These are phyloP conservation scores for Aspergillus terreus DNA, from an alignment of 2,329 filamentous ascomycete species.

Conservation along the genomic window DNA sequence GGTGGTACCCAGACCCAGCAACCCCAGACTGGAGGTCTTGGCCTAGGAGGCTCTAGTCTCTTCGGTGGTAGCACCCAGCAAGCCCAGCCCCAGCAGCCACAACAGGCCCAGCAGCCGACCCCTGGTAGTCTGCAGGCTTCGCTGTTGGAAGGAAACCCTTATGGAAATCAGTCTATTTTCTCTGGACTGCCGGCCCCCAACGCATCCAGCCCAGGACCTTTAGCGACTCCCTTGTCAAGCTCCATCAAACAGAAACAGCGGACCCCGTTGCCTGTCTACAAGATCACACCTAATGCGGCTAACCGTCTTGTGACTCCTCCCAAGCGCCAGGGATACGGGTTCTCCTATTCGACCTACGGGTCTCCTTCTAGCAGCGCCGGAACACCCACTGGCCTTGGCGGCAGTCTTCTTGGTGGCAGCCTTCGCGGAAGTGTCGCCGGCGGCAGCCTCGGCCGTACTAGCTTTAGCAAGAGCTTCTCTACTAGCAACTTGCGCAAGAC, in stretches of 20 bases:
- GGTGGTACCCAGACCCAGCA: constrained; percentile 43
- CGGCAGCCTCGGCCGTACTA: constrained; percentile 60
- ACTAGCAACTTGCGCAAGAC: constrained; percentile 79
- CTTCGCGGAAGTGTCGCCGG: constrained; percentile 34
- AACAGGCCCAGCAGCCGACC: constrained; percentile 42
- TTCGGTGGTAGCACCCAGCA: constrained; percentile 55
- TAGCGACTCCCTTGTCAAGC: constrained; percentile 82
- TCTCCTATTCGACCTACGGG: constrained; percentile 88
- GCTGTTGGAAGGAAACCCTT: constrained; percentile 79
- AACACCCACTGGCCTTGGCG: constrained; percentile 64
- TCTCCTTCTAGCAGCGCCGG: constrained; percentile 69
- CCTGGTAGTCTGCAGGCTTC: constrained; percentile 65
- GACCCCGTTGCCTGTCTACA: constrained; percentile 80
- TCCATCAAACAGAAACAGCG: constrained; percentile 73
- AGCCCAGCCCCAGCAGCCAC: constrained; percentile 50
- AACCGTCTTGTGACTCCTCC: constrained; percentile 79
- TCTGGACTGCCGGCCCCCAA: constrained; percentile 62
- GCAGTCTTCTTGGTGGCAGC: constrained; percentile 55
- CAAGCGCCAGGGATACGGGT: constrained; percentile 77
- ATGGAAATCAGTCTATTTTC: constrained; percentile 85
- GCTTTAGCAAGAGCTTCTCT: constrained; percentile 82
- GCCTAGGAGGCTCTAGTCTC: constrained; percentile 40
- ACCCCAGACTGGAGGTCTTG: constrained; percentile 25
- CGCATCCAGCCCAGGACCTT: constrained; percentile 72
- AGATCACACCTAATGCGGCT: constrained; percentile 75